Evolutionary conservation across 345 rosid genomes (phyloP).

Genomic region (Cardamine chenopodiifolia): DNA sequence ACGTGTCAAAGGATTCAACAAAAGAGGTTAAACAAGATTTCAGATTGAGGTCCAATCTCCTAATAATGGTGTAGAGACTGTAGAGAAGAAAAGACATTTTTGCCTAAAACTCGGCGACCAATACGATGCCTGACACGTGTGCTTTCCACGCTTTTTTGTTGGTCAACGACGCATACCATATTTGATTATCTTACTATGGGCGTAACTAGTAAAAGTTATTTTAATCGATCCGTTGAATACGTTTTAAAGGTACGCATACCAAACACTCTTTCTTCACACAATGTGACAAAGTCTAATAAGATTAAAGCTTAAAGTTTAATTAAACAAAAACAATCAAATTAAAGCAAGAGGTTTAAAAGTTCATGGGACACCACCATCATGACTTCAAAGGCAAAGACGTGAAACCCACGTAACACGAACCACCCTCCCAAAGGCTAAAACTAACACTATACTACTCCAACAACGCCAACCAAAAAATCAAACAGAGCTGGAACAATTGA

Average conservation of each 20-base stretch:
- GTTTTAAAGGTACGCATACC: too few species aligned
- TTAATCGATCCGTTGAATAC: too few species aligned
- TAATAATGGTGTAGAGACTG: constrained; percentile 18
- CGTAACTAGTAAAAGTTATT: too few species aligned
- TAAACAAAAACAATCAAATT: background rate
- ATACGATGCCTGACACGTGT: background rate
- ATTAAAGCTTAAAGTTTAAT: background rate
- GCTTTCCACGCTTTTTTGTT: background rate
- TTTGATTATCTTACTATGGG: too few species aligned
- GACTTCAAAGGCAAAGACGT: constrained; percentile 36
- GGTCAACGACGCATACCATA: background rate
- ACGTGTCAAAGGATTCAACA: constrained; percentile 25
- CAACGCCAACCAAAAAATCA: background rate
- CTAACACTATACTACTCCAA: background rate
- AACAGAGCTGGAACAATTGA: constrained; percentile 8
- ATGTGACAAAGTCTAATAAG: background rate
- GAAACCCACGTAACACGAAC: constrained; percentile 24
- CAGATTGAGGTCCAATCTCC: constrained; percentile 15
- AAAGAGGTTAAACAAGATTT: constrained; percentile 21
- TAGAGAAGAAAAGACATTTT: constrained; percentile 9
- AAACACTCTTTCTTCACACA: background rate
- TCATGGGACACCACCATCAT: constrained; percentile 37
- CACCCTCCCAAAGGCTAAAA: background rate
- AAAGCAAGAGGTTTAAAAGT: background rate
- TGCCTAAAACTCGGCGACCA: constrained; percentile 26